phyloP scores from a whole-genome alignment of 805 yeast genomes.

The Cyberlindnera euphorbiiphila region DNA sequence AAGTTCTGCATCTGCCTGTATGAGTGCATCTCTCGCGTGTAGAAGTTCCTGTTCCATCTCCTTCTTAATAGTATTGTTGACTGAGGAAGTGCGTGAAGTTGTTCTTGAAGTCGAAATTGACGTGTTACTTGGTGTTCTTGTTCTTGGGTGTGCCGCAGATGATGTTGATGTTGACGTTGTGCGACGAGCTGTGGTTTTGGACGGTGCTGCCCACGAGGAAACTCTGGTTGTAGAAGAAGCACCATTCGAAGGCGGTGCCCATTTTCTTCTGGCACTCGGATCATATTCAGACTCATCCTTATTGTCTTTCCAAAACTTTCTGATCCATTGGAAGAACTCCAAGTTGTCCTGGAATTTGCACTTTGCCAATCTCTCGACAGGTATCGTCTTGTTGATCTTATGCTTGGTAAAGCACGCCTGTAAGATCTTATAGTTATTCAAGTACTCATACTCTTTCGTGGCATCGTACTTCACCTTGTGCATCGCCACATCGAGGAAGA shows the following conservation, averaged over 20 bases:
- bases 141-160: conserved; percentile 11
- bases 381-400: conserved; percentile 66
- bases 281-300: conserved; percentile 70
- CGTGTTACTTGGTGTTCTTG: conserved; percentile 9
- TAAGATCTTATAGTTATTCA: conserved; percentile 78
- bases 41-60: conserved; percentile 43
- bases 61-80: conserved; percentile 26
- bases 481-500: conserved; percentile 81
- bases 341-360: conserved; percentile 92
- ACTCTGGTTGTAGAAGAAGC: conserved; percentile 3
- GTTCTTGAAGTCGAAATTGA: conserved; percentile 18
- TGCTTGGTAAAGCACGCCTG: conserved; percentile 78
- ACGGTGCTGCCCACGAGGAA: conserved; percentile 5
- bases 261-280: conserved; percentile 53
- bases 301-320: conserved; percentile 74
- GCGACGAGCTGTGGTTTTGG: conserved; percentile 10
- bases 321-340: conserved; percentile 92
- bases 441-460: conserved; percentile 67
- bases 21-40: conserved; percentile 40
- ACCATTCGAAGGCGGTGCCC: conserved; percentile 14
- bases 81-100: conserved; percentile 27
- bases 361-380: conserved; percentile 76
- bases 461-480: conserved; percentile 69
- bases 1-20: conserved; percentile 44
- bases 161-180: conserved; percentile 14